Base-by-base conservation (phyloP, 2,329 filamentous ascomycete genomes). In the Claviceps arundinis region DNA sequence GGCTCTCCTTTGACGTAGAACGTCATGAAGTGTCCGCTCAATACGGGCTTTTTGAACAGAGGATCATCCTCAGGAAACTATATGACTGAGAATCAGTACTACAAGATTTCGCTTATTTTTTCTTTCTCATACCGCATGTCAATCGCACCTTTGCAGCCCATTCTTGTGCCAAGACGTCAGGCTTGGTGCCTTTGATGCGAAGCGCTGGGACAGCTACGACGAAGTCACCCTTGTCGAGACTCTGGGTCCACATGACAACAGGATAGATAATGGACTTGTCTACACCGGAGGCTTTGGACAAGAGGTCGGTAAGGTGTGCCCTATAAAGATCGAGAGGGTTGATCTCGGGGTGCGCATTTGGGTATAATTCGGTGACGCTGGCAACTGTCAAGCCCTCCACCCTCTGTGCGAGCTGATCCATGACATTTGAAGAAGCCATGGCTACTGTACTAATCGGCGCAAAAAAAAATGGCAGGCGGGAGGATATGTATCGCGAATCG, bases 301-400 rank as follows among this genome's bases (percentile, higher is more conserved):
- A 71, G 48, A 87, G 72, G 43, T 83, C 74, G 56, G 85, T 82
- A 56, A 94, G 78, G 65, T 90, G 85, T 40, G 82, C 80, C 55
- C 88, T 79, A 74, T 89, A 94, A 55, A 91, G 76, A 62, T 93
- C 88, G 61, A 87, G 73, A 4, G 85, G 84, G 70, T 93, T 93
- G 59, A 78, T 70, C 34, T 83, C 76, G 52, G 86, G 85, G 62
- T 84, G 73, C 60, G 75, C 80, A 63, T 73, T 74, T 41, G 80
- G 75, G 62, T 73, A 82, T 37, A 41, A 37, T 30, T 51, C 44
- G 16, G 43, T 26, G 26, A 55, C 50, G 34, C 53, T 34, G 16
- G 22, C 30, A 13, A 55, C 16, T 14, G 54, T 50, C 46, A 55
- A 38, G 44, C 54, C 54, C n/a, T 55, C 49, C 5, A 55, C 54